Evolutionary conservation across 495 filamentous ascomycete genomes (phyloP).

Genomic region (Penicillium atrosanguineum): DNA sequence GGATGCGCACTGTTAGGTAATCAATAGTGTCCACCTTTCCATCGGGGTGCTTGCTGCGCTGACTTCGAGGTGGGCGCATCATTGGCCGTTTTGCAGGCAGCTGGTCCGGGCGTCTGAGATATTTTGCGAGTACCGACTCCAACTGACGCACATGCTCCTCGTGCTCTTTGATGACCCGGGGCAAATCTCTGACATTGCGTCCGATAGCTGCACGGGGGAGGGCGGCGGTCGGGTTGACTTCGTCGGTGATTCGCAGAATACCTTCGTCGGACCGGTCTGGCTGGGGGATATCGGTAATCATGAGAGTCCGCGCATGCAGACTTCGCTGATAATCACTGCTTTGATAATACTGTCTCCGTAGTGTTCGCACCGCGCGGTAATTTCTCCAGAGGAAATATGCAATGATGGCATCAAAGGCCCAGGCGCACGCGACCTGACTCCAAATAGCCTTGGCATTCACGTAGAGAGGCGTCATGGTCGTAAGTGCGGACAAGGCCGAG

Average conservation of each 20-base stretch:
- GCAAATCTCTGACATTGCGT: slow-evolving; percentile 86
- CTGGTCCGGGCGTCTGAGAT: slow-evolving; percentile 80
- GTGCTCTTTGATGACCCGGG: slow-evolving; percentile 80
- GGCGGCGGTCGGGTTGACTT: slow-evolving; percentile 68
- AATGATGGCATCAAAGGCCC: slow-evolving; percentile 71
- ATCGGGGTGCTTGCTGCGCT: slow-evolving; percentile 42
- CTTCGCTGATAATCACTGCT: slow-evolving; percentile 87
- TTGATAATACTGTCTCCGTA: slow-evolving; percentile 79
- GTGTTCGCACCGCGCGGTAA: slow-evolving; percentile 65
- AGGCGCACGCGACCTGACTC: slow-evolving; percentile 80
- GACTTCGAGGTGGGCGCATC: slow-evolving; percentile 72
- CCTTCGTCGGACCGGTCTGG: slow-evolving; percentile 77
- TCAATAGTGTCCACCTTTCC: slow-evolving; percentile 88
- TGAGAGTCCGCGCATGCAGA: slow-evolving; percentile 84
- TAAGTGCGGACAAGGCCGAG: slow-evolving; percentile 39
- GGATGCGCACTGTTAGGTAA: slow-evolving; percentile 83
- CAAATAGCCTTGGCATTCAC: slow-evolving; percentile 52
- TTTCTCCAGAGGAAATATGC: slow-evolving; percentile 86
- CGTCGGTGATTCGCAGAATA: slow-evolving; percentile 73
- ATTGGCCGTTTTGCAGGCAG: slow-evolving; percentile 76
- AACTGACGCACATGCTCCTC: slow-evolving; percentile 75
- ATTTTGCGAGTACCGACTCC: slow-evolving; percentile 81
- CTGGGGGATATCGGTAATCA: slow-evolving; percentile 85
- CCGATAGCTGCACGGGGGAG: slow-evolving; percentile 80
- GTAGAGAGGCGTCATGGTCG: slow-evolving; percentile 53